Conservation (phyloP, 192 early-diverging fungal genomes). For the Haplosporangium gracile region DNA sequence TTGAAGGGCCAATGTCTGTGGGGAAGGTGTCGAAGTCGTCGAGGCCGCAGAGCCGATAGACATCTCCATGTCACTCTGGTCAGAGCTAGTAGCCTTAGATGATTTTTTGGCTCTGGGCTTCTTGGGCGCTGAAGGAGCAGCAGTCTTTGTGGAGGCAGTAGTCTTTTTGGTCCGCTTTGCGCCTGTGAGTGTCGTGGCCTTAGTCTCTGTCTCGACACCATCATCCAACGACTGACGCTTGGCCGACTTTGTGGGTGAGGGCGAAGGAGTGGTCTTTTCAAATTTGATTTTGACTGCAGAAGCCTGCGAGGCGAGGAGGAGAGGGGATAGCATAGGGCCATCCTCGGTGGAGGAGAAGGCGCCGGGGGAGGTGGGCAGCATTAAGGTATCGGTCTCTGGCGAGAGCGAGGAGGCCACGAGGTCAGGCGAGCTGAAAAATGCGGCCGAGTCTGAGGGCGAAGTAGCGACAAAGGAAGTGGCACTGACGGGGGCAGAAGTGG, state of each 20-base stretch:
- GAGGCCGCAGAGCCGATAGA: constrained; percentile 34
- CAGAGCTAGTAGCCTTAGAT: constrained; percentile 31
- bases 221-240: constrained; percentile 56
- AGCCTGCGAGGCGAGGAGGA: constrained; percentile 25
- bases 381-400: constrained; percentile 35
- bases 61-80: constrained; percentile 55
- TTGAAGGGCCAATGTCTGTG: constrained; percentile 32
- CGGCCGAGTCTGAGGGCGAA: constrained; percentile 45
- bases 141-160: constrained; percentile 13
- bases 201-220: constrained; percentile 21
- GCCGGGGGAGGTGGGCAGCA: constrained; percentile 47
- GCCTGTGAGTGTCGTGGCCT: constrained; percentile 21
- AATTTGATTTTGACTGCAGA: constrained; percentile 25
- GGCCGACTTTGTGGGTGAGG: constrained; percentile 9
- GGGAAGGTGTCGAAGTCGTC: constrained; percentile 37
- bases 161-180: constrained; percentile 51
- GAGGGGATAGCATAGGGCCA: constrained; percentile 37
- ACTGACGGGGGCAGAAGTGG: not conserved
- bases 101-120: constrained; percentile 51
- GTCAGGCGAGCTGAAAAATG: constrained; percentile 55
- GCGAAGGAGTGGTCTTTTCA: constrained; percentile 31
- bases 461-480: constrained; percentile 7
- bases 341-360: constrained; percentile 40
- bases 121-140: constrained; percentile 32
- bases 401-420: constrained; percentile 46